Base-by-base conservation (phyloP, 352 stramenopile species). In the Phytophthora fragariaefolia region DNA sequence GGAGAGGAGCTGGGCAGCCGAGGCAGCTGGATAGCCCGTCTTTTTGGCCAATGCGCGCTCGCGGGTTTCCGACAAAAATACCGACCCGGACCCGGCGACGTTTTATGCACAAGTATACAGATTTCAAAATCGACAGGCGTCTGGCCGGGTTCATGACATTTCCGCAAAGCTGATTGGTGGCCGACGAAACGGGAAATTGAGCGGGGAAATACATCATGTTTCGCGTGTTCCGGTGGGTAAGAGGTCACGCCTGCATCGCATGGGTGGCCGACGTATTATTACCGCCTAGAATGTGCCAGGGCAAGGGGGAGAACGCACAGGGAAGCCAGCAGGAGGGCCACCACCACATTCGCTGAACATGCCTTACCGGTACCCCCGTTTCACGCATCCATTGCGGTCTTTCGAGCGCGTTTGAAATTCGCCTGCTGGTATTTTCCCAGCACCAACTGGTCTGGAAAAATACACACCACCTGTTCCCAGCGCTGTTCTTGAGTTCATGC, bases 351-450 rank as follows among this genome's bases (percentile, higher is more conserved):
- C 64, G 6, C 23, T 58, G 50, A 71, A 67, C 22, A 6, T 45
- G 63, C 63, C 18, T 9, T 27, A 60, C 28, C 15, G 40, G 38
- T 36, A 59, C 53, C 32, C 30, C 55, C 30, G 30, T 12, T 15
- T 22, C 13, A 20, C 5, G 26, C 52, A 63, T 22, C 46, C 58
- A 64, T 27, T 46, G 43, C 30, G 20, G 28, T 23, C 53, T 56
- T 63, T 30, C 58, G 48, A 61, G 7, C 9, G 56, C 56, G 36
- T 49, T 18, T 45, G 32, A 34, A 57, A 50, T 51, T 52, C 17
- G 46, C 17, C 62, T 46, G 50, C 46, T 66, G 48, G 42, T 49
- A 58, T 46, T 63, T 69, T 73, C 53, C 43, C 58, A 69, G 24
- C 32, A 15, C 45, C 58, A 69, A 73, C 36, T 36, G 36, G 28